Conservation (phyloP, 257 asterid genomes). For the Anisodus acutangulus region DNA sequence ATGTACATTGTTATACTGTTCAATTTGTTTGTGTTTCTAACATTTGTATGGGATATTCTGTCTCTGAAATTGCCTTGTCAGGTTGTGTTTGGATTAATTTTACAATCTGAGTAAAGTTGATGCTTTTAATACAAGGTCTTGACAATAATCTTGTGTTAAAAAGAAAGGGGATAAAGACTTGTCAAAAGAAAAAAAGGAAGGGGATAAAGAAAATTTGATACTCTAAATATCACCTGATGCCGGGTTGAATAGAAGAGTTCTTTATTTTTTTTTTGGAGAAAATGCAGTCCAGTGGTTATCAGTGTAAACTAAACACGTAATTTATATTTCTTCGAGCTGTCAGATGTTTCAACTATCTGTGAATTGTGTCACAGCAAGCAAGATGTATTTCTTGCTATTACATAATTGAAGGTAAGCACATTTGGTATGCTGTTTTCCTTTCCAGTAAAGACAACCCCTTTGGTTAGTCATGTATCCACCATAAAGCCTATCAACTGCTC, state of each 20-base stretch:
- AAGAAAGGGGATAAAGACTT: not conserved
- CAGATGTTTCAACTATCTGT: not conserved
- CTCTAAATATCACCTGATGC: not conserved
- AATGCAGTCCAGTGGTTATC: not conserved
- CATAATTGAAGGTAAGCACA: not conserved
- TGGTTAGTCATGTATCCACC: not conserved
- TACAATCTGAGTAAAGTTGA: slow-evolving; percentile 1
- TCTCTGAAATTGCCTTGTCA: not conserved
- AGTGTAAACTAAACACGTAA: not conserved
- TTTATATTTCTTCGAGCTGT: not conserved
- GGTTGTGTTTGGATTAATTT: not conserved
- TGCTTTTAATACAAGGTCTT: not conserved
- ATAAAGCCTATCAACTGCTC: not conserved
- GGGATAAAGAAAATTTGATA: not conserved
- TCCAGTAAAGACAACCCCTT: not conserved
- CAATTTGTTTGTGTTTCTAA: not conserved
- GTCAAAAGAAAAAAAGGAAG: not conserved
- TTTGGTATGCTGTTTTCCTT: not conserved
- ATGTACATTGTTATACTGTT: not conserved
- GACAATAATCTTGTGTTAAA: not conserved
- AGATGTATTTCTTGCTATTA: not conserved
- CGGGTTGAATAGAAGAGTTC: not conserved
- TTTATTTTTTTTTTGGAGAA: not conserved
- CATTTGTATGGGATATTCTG: not conserved
- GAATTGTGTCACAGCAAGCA: not conserved